Conservation (phyloP, 148 eudicot species). For the Heliosperma pusillum region DNA sequence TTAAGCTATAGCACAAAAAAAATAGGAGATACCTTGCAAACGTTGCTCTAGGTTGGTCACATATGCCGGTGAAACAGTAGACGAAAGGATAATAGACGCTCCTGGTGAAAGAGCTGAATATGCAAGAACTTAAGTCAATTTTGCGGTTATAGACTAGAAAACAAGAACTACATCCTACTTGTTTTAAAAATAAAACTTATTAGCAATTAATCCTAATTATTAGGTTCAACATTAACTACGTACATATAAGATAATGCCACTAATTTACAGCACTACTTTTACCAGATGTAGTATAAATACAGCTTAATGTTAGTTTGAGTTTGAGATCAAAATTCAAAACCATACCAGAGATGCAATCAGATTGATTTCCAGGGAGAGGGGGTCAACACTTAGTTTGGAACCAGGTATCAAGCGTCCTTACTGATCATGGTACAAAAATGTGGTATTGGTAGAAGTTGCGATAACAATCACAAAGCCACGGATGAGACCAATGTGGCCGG, state of each 20-base stretch:
- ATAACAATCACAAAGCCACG: background rate
- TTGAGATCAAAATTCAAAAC: background rate
- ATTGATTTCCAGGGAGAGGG: background rate
- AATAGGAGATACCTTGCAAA: constrained; percentile 54
- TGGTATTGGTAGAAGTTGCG: background rate
- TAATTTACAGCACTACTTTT: background rate
- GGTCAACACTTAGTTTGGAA: background rate
- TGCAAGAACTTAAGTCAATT: constrained; percentile 8
- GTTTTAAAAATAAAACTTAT: no score
- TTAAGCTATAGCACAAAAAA: background rate
- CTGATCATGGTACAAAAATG: background rate
- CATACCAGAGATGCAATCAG: background rate
- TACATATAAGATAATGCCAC: background rate
- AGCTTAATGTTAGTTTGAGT: background rate
- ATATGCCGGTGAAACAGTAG: constrained; percentile 95
- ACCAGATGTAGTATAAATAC: background rate
- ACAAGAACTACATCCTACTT: background rate
- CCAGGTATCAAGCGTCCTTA: background rate
- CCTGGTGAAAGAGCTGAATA: constrained; percentile 70
- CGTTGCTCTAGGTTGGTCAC: constrained; percentile 71
- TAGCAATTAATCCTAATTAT: no score
- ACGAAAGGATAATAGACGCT: constrained; percentile 76
- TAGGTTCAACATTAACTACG: background rate
- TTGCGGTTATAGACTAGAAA: background rate
- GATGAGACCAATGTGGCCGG: background rate